These are phyloP conservation scores for Hyaloscypha hepaticicola DNA, from an alignment of 495 filamentous ascomycete species.

Conservation along the genomic window DNA sequence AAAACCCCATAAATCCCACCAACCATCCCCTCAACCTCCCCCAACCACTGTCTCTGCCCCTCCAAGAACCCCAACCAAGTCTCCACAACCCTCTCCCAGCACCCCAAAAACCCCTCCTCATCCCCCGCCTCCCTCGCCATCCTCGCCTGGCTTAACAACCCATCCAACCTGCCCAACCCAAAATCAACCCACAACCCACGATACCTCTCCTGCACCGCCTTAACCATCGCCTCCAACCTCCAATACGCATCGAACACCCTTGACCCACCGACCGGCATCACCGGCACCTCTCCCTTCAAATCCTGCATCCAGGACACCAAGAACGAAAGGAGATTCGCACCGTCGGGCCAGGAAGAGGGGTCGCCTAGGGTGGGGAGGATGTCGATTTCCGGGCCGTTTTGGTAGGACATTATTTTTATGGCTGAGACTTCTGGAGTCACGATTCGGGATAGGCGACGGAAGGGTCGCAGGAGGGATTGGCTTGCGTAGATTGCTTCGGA, in stretches of 20 bases:
- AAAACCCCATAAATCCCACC: constrained; percentile 9
- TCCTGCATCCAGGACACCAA: constrained; percentile 1
- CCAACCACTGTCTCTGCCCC: constrained; percentile 9
- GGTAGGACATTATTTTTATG: constrained; percentile 1
- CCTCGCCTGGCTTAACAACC: constrained; percentile 3
- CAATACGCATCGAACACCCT: constrained; percentile 21
- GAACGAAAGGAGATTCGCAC: constrained; percentile 4
- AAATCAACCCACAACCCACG: neutral
- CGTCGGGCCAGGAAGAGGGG: neutral
- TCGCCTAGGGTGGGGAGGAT: constrained; percentile 1
- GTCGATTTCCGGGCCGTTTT: constrained; percentile 4
- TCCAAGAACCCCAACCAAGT: constrained; percentile 15
- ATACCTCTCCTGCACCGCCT: neutral
- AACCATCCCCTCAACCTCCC: constrained; percentile 11
- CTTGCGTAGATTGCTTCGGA: constrained; percentile 1
- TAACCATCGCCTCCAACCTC: constrained; percentile 11
- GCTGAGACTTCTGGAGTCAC: constrained; percentile 1
- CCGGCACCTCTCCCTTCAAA: neutral
- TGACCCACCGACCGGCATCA: neutral
- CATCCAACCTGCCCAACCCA: neutral
- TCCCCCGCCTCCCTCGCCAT: constrained; percentile 15
- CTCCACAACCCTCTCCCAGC: constrained; percentile 14
- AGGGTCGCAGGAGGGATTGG: constrained; percentile 18
- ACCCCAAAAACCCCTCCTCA: neutral
- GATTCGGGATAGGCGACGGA: constrained; percentile 17